These are phyloP conservation scores for Vitis hybrid DNA, from an alignment of 177 flowering plant species.

Conservation along the genomic window DNA sequence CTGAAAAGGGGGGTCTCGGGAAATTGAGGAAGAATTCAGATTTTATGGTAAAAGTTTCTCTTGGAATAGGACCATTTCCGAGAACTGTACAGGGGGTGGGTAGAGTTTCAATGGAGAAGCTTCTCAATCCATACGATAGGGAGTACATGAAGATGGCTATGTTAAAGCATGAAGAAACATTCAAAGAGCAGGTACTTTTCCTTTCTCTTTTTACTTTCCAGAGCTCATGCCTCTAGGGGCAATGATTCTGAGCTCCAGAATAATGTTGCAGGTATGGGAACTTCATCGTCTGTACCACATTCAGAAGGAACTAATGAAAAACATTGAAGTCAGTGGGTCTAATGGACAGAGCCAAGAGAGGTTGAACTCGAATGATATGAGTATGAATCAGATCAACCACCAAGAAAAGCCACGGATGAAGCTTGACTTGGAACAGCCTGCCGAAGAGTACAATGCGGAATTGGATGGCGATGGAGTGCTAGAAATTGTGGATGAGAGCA, in stretches of 20 bases:
- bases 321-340: constrained; percentile 23
- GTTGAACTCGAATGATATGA: constrained; percentile 10
- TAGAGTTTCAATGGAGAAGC: constrained; percentile 49
- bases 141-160: constrained; percentile 80
- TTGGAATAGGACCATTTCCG: neutral
- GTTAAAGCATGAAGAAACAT: constrained; percentile 77
- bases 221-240: neutral
- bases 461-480: constrained; percentile 22
- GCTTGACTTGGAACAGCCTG: constrained; percentile 49
- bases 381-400: constrained; percentile 8
- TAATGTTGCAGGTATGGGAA: constrained; percentile 57
- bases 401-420: constrained; percentile 14
- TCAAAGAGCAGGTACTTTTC: constrained; percentile 77
- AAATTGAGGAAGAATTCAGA: neutral
- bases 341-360: constrained; percentile 7
- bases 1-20: too few relatives aligned
- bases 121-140: constrained; percentile 48
- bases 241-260: constrained; percentile 9
- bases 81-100: neutral
- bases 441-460: constrained; percentile 32
- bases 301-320: constrained; percentile 72
- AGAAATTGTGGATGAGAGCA: constrained; percentile 43
- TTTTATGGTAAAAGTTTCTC: neutral
- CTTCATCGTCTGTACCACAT: constrained; percentile 76
- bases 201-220: neutral